Conservation (phyloP, 495 filamentous ascomycete species). For the Lasiosphaeris hirsuta region DNA sequence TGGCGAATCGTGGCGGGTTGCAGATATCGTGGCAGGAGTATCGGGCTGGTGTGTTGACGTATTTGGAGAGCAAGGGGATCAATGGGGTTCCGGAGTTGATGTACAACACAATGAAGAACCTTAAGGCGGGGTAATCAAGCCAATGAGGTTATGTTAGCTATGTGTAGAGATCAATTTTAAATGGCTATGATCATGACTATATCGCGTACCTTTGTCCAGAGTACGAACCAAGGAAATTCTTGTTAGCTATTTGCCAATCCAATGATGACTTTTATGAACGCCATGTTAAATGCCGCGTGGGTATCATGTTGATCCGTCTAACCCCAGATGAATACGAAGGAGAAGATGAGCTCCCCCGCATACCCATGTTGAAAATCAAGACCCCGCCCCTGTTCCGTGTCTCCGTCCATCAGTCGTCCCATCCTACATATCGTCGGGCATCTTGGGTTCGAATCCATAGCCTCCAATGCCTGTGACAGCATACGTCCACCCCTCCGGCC, state of each 20-base stretch:
- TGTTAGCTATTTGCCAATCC: too few relatives aligned
- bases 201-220: not conserved
- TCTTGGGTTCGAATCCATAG: conserved; percentile 71
- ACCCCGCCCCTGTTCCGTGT: not conserved
- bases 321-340: not conserved
- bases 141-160: too few relatives aligned
- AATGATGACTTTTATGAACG: conserved; percentile 7
- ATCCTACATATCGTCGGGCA: too few relatives aligned
- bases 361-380: not conserved
- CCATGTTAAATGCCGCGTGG: conserved; percentile 27
- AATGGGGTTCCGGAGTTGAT: conserved; percentile 68
- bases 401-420: too few relatives aligned
- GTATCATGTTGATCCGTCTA: conserved; percentile 12
- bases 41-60: conserved; percentile 65
- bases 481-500: conserved; percentile 70
- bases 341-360: not conserved
- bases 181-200: not conserved
- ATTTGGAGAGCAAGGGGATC: conserved; percentile 63
- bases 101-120: conserved; percentile 78
- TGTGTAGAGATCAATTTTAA: not conserved
- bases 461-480: conserved; percentile 68
- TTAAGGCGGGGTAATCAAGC: conserved; percentile 35
- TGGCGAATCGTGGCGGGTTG: conserved; percentile 68
- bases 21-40: conserved; percentile 72
- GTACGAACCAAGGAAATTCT: not conserved